phyloP scores from a whole-genome alignment of 257 asterid species.

The Fraxinus excelsior region DNA sequence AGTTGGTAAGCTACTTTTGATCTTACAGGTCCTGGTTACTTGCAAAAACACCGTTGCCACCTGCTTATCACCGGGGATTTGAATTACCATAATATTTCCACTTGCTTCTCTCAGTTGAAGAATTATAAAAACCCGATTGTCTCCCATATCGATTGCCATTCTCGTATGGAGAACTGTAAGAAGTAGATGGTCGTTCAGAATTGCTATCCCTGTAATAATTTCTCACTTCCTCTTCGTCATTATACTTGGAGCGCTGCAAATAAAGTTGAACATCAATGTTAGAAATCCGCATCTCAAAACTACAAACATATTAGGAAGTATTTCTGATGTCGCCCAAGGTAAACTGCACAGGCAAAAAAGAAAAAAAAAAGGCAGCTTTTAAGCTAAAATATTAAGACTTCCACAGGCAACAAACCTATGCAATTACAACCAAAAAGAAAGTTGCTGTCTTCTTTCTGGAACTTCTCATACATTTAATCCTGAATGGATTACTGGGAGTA shows the following conservation, averaged over 20 bases:
- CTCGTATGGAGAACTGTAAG: conserved; percentile 55
- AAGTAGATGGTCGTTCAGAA: conserved; percentile 53
- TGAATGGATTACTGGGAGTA: no score
- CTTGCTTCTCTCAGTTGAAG: conserved; percentile 54
- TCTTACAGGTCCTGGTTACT: not conserved
- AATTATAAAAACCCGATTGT: conserved; percentile 41
- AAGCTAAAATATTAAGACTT: not conserved
- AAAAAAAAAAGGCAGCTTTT: not conserved
- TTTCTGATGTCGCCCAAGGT: not conserved
- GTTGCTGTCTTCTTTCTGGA: no score
- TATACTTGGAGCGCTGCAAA: conserved; percentile 68
- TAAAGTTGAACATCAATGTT: not conserved
- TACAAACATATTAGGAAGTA: not conserved
- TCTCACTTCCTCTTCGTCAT: conserved; percentile 63
- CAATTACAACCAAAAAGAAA: no score
- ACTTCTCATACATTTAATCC: no score
- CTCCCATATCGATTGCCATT: conserved; percentile 48
- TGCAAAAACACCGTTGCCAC: not conserved
- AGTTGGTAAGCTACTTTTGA: not conserved
- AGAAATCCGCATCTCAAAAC: not conserved
- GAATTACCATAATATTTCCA: conserved; percentile 39
- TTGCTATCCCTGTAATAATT: conserved; percentile 37
- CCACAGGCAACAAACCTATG: no score
- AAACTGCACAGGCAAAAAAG: not conserved
- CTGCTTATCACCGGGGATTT: conserved; percentile 45